These are phyloP conservation scores for Arxiozyma slooffiae DNA, from an alignment of 1,139 yeast species.

Conservation along the genomic window DNA sequence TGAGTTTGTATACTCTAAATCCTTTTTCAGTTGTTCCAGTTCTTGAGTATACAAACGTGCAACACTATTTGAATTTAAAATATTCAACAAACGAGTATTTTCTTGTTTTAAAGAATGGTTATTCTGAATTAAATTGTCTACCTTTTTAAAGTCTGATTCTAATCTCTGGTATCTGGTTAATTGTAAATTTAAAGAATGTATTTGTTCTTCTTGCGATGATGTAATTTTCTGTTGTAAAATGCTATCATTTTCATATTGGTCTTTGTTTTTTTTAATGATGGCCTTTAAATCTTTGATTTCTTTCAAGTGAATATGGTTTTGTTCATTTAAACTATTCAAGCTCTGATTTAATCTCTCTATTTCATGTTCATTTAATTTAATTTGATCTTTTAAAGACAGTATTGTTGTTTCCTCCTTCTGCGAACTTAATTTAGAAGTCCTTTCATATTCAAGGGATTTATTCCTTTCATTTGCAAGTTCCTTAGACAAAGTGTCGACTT, in stretches of 20 bases:
- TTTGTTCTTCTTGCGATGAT: constrained; percentile 36
- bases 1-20: constrained; percentile 22
- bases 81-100: background rate
- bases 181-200: constrained; percentile 6
- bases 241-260: constrained; percentile 51
- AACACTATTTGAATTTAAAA: background rate
- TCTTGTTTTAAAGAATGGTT: background rate
- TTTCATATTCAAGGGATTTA: background rate
- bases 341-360: background rate
- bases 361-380: background rate
- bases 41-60: background rate
- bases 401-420: background rate
- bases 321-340: background rate
- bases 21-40: background rate
- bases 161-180: constrained; percentile 26
- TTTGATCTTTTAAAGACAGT: background rate
- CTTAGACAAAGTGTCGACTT: background rate
- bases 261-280: constrained; percentile 29
- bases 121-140: background rate
- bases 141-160: background rate
- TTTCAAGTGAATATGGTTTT: background rate
- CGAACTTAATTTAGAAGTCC: background rate
- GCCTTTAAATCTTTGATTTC: constrained; percentile 17
- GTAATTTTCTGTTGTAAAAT: constrained; percentile 54
- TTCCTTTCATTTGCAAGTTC: background rate